Evolutionary conservation across 2,329 filamentous ascomycete species (phyloP), one percentile per base, ranked within the genome.

Genomic region (Cadophora sp.): DNA sequence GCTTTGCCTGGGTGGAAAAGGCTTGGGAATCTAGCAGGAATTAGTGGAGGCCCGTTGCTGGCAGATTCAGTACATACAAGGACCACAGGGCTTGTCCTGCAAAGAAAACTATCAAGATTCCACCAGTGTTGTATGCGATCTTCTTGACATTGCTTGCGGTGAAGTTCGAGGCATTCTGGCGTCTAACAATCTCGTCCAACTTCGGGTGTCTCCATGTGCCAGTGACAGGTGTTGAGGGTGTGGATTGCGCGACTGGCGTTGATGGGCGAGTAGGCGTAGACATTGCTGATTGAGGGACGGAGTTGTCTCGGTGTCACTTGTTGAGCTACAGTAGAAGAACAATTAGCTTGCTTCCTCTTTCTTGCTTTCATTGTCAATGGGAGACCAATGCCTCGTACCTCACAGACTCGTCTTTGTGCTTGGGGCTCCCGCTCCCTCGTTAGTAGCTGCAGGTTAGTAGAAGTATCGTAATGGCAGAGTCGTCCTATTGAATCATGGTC

Each of bases 191-290:
- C 80, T 98, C 95, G 75, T 93, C 86, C 71, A 97, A 85, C 70
- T 91, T 89, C 41, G 96, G 96, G 78, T 99, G 96, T 76, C 89
- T 88, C 95, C 96, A 99, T 76, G 90, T 93, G 64, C 95, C 94
- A 7, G 92, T 75, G 9, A 69, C 66, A 22, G 76, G 76, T 39
- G 73, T 76, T 16, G 73, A 71, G 33, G 76, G 70, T 6, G 66
- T 65, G 53, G 68, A 47, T 55, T 70, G 65, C 22, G 63, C 59
- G 22, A 62, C 59, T 24, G 74, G 74, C 20, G 74, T 75, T 5
- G 72, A 73, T 13, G 75, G 74, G 1, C 71, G 72, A 14, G 62
- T 53, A 13, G 72, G 65, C 56, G 73, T 73, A 61, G 73, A 71
- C 70, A 76, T 74, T n/a, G 59, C 61, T 64, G 59, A 51, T n/a